Evolutionary conservation across 768 basidiomycete genomes (phyloP), one percentile per base, ranked within the genome.

Genomic region (Postia placenta): DNA sequence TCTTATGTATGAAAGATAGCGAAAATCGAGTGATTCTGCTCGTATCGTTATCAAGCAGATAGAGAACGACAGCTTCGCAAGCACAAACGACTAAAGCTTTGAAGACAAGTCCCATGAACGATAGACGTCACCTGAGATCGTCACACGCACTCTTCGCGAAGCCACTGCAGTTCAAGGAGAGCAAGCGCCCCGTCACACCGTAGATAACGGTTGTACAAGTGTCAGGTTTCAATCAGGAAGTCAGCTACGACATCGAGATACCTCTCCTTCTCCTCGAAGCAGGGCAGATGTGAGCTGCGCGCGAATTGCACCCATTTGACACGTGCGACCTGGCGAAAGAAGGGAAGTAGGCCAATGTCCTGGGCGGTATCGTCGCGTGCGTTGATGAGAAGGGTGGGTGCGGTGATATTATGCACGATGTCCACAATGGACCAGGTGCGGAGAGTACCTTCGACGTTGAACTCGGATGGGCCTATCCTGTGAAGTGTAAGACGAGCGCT

Each of bases 281-380:
- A 62, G 36, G 67, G 48, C 51, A 61, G 60, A 52, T 68, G 67
- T 25, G 61, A 50, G 25, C 63, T 65, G n/a, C 64, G 47, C 2
- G 58, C 55, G 24, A 67, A 63, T 28, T 56, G 56, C 23, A 64
- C 59, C 67, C 66, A 69, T 42, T 62, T 66, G 17, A 64, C 60
- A 22, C 58, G 56, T 23, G 59, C 53, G 12, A 70, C 63, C 15
- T 53, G 49, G 25, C 48, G 39, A 43, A 70, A 67, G 48, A 66
- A 72, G 2, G 71, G 71, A 20, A 6, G 41, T 22, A 48, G 11
- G 3, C 61, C 64, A 7, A 58, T 56, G 50, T 74, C 71, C 20
- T 67, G 62, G 37, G 67, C 71, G 46, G 64, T 62, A 45, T 74
- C 75, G 47, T 69, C 60, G 11, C 50, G 51, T 1, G 68, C 70